These are phyloP conservation scores for Capillidium rhysosporum DNA, from an alignment of 371 early-diverging fungal genomes.

Conservation along the genomic window DNA sequence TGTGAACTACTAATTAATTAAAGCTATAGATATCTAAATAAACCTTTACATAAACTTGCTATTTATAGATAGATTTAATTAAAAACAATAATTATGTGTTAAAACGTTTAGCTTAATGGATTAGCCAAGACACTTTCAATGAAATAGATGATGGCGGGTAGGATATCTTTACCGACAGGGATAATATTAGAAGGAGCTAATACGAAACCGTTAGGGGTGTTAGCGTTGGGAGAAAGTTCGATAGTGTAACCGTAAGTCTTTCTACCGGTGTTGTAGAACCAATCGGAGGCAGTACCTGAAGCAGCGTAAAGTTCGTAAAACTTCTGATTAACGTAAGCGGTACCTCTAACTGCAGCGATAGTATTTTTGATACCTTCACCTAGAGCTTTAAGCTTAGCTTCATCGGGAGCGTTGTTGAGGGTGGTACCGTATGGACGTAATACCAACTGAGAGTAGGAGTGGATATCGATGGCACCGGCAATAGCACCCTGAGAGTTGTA, in stretches of 20 bases:
- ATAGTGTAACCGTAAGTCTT: not conserved
- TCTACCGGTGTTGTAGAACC: not conserved
- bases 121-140: not conserved
- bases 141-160: not conserved
- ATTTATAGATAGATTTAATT: too few relatives aligned
- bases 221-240: not conserved
- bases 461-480: slow-evolving; percentile 32
- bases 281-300: not conserved
- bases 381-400: slow-evolving; percentile 2
- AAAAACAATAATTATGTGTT: too few relatives aligned
- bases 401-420: slow-evolving; percentile 8
- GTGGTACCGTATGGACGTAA: slow-evolving; percentile 23
- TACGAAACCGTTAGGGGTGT: not conserved
- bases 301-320: not conserved
- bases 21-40: too few relatives aligned
- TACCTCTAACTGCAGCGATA: slow-evolving; percentile 10
- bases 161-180: slow-evolving; percentile 1
- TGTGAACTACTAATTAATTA: too few relatives aligned
- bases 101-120: too few relatives aligned
- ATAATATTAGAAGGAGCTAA: slow-evolving; percentile 1
- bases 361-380: slow-evolving; percentile 11
- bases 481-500: slow-evolving; percentile 19
- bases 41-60: too few relatives aligned
- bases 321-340: not conserved
- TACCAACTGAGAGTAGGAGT: slow-evolving; percentile 22